Conservation (phyloP, 176 grass and related monocot genomes). For the Phragmites australis region DNA sequence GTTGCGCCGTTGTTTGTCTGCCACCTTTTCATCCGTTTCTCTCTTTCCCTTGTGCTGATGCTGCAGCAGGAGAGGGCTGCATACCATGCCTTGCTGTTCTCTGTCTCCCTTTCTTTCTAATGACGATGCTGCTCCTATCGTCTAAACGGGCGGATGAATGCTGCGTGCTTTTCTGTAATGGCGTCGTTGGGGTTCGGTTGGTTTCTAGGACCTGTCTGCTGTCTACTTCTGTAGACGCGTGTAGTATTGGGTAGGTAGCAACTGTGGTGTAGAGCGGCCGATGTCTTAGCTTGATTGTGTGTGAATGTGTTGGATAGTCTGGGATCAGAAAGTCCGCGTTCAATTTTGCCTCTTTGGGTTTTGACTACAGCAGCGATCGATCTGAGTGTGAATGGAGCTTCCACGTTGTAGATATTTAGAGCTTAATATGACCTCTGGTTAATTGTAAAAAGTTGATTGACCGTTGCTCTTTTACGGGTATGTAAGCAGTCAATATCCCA, state of each 20-base stretch:
- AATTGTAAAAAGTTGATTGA: too few relatives aligned
- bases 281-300: too few relatives aligned
- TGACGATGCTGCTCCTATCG: neutral
- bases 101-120: neutral
- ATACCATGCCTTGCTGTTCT: slow-evolving; percentile 5
- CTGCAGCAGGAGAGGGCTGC: neutral
- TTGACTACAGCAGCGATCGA: too few relatives aligned
- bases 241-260: neutral
- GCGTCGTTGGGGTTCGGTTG: neutral
- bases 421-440: too few relatives aligned
- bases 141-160: slow-evolving; percentile 6
- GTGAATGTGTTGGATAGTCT: too few relatives aligned
- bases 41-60: neutral
- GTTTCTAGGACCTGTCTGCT: neutral
- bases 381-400: too few relatives aligned
- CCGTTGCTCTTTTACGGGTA: too few relatives aligned
- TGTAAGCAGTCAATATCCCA: too few relatives aligned
- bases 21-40: slow-evolving; percentile 4
- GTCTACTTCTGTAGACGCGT: neutral
- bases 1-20: slow-evolving; percentile 38
- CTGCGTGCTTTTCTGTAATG: neutral
- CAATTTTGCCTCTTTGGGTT: too few relatives aligned
- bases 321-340: too few relatives aligned
- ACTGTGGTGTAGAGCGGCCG: too few relatives aligned
- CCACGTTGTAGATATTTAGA: too few relatives aligned